Evolutionary conservation across 2,329 filamentous ascomycete species (phyloP).

Genomic region (Paraconiothyrium sp.): DNA sequence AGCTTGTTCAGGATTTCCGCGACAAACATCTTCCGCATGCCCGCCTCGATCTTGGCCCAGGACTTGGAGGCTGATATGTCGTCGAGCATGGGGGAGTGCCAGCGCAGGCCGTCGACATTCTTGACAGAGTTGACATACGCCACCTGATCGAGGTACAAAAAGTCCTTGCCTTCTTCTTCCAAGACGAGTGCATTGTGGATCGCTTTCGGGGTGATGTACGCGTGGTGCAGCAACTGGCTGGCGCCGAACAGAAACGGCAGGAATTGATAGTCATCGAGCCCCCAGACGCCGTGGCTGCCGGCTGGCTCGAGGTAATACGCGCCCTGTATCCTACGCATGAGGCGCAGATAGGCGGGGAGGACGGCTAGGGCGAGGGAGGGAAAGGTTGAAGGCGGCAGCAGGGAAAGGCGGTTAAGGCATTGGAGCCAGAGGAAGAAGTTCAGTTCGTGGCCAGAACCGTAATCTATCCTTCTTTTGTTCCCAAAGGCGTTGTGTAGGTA

Average conservation of each 20-base stretch:
- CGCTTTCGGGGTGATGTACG: slow-evolving; percentile 58
- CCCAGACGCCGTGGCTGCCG: slow-evolving; percentile 63
- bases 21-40: slow-evolving; percentile 97
- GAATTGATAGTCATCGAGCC: slow-evolving; percentile 64
- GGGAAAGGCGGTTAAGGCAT: slow-evolving; percentile 82
- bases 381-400: slow-evolving; percentile 74
- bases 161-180: slow-evolving; percentile 85
- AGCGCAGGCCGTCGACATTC: slow-evolving; percentile 90
- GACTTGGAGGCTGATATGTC: slow-evolving; percentile 91
- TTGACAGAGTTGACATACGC: slow-evolving; percentile 96
- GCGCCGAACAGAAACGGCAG: slow-evolving; percentile 63
- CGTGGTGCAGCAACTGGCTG: slow-evolving; percentile 71
- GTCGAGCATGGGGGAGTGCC: slow-evolving; percentile 98
- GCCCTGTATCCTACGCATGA: slow-evolving; percentile 89
- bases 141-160: slow-evolving; percentile 91
- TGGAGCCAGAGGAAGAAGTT: slow-evolving; percentile 97
- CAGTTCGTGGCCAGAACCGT: slow-evolving; percentile 95
- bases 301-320: slow-evolving; percentile 94
- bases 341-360: slow-evolving; percentile 80
- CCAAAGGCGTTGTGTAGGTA: slow-evolving; percentile 89
- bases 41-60: slow-evolving; percentile 91
- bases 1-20: slow-evolving; percentile 92
- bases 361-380: slow-evolving; percentile 77
- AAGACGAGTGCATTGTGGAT: slow-evolving; percentile 90
- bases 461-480: slow-evolving; percentile 84